phyloP scores from a whole-genome alignment of 1,284 basidiomycete species.

The Exobasidium rhododendri region DNA sequence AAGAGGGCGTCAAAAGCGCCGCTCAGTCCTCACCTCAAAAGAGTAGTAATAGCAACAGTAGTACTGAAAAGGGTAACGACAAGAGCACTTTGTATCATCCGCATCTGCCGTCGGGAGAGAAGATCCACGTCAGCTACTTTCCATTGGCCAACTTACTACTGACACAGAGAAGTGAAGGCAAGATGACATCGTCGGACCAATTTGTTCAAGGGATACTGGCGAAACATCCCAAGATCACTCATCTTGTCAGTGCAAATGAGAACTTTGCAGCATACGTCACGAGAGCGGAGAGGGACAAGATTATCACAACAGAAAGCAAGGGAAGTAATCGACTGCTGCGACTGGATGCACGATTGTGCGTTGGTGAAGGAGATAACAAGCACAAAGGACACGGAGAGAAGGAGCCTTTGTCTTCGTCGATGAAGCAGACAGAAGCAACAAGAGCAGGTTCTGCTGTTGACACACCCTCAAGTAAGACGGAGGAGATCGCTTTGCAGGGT shows the following conservation, averaged over 20 bases:
- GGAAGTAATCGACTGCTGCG: neutral
- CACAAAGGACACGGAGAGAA: neutral
- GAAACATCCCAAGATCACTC: conserved; percentile 9
- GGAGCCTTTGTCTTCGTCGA: neutral
- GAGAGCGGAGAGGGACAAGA: conserved; percentile 3
- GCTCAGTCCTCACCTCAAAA: neutral
- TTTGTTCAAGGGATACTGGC: neutral
- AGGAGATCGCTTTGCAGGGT: neutral
- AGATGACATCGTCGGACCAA: conserved; percentile 7
- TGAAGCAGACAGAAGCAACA: neutral
- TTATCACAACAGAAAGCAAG: neutral
- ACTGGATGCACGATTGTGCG: neutral
- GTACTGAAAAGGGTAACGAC: neutral
- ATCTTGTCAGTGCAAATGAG: neutral
- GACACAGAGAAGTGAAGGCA: conserved; percentile 6
- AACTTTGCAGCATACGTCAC: neutral
- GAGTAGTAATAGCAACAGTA: neutral
- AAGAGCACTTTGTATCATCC: conserved; percentile 4
- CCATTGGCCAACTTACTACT: conserved; percentile 17
- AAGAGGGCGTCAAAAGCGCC: neutral
- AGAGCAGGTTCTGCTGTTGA: neutral
- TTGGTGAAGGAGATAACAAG: neutral
- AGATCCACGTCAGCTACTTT: conserved; percentile 13
- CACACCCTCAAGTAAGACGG: neutral
- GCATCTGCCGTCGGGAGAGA: conserved; percentile 11